A percentile compares a stretch with the other conserved stretches of the same genome.
These are phyloP conservation scores for Aphanomyces cochlioides DNA, from an alignment of 352 stramenopile genomes.

Conservation along the genomic window DNA sequence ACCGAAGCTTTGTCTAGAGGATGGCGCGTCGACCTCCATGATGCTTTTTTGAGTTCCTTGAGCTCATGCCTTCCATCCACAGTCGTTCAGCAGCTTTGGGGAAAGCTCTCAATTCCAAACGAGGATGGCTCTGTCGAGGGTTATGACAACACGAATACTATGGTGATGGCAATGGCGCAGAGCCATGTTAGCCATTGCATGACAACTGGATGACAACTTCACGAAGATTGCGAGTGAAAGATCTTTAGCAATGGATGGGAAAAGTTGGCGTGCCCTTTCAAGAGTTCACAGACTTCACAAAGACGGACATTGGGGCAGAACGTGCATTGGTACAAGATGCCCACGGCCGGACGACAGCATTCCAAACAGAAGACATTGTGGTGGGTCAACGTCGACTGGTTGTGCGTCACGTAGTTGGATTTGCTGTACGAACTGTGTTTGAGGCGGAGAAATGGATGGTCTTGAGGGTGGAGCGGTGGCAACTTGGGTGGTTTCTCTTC, in stretches of 20 bases:
- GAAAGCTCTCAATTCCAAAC: too few relatives aligned
- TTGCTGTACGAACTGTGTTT: slow-evolving; percentile 6
- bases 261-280: slow-evolving; percentile 18
- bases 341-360: slow-evolving; percentile 3
- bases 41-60: too few relatives aligned
- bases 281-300: slow-evolving; percentile 18
- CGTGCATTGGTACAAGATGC: slow-evolving; percentile 30
- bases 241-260: slow-evolving; percentile 20
- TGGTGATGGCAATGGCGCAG: too few relatives aligned
- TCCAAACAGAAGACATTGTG: background rate
- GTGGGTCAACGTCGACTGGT: background rate
- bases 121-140: too few relatives aligned
- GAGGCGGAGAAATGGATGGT: slow-evolving; percentile 16
- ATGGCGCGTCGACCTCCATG: too few relatives aligned
- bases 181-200: too few relatives aligned
- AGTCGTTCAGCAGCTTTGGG: too few relatives aligned
- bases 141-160: too few relatives aligned
- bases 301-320: slow-evolving; percentile 4
- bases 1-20: too few relatives aligned
- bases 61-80: too few relatives aligned
- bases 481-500: too few relatives aligned
- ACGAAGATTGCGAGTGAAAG: slow-evolving; percentile 5
- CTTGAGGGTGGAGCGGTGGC: background rate
- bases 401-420: slow-evolving; percentile 9
- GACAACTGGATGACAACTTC: too few relatives aligned